Conservation (phyloP, 1,284 basidiomycete genomes). For the Singerocomus inundabilis region DNA sequence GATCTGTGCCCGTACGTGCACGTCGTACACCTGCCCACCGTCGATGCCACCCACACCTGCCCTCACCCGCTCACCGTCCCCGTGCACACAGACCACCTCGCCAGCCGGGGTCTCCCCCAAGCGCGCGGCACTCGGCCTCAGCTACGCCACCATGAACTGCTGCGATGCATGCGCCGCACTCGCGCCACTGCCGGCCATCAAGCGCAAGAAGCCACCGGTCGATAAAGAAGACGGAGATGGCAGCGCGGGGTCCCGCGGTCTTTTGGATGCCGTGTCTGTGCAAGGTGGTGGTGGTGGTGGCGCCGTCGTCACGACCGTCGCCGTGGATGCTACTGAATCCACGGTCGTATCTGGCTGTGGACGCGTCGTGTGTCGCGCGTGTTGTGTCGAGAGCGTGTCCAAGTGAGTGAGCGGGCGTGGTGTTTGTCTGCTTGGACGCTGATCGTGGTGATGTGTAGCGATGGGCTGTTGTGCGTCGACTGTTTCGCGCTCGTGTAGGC, state of each 20-base stretch:
- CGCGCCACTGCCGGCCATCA: constrained; percentile 9
- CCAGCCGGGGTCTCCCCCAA: constrained; percentile 30
- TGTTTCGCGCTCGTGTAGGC: constrained; percentile 29
- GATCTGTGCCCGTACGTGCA: constrained; percentile 31
- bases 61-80: constrained; percentile 34
- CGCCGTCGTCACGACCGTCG: too few species aligned
- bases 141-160: constrained; percentile 26
- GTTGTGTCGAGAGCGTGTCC: constrained; percentile 29
- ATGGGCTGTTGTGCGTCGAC: constrained; percentile 33
- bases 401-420: too few species aligned
- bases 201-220: constrained; percentile 27
- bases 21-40: constrained; percentile 29
- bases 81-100: constrained; percentile 6
- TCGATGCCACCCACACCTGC: constrained; percentile 33
- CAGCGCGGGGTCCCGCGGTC: too few species aligned
- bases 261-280: too few species aligned
- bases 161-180: constrained; percentile 5
- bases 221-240: constrained; percentile 25
- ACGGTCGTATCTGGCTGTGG: constrained; percentile 27
- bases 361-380: constrained; percentile 28
- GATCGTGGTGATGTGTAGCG: constrained; percentile 16
- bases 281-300: too few species aligned
- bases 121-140: constrained; percentile 25
- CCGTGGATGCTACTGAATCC: constrained; percentile 10
- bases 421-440: background rate